Evolutionary conservation across 441 rosid species (phyloP).

Genomic region (Syzygium syzygioides): DNA sequence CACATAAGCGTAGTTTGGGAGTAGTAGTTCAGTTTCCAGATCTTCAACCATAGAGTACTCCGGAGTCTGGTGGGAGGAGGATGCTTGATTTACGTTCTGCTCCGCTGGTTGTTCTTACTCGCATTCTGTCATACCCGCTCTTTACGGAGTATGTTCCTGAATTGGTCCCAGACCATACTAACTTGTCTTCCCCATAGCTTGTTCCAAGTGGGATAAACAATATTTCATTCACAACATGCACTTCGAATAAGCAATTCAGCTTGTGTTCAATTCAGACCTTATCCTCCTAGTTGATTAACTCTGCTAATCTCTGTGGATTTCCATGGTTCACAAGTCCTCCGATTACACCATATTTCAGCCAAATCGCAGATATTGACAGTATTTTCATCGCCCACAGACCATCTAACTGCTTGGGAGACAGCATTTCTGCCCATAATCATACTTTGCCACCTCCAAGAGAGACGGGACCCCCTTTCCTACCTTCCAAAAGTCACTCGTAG

Average conservation of each 20-base stretch:
- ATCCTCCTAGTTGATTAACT: constrained; percentile 16
- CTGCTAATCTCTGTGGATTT: neutral
- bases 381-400: neutral
- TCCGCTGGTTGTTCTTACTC: neutral
- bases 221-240: neutral
- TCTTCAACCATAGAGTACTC: neutral
- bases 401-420: neutral
- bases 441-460: neutral
- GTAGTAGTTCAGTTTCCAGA: neutral
- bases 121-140: neutral
- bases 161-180: neutral
- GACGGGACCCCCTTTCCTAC: too few species aligned
- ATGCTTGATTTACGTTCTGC: neutral
- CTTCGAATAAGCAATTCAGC: neutral
- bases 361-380: neutral
- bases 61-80: neutral
- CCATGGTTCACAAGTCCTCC: neutral
- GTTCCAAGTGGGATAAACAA: neutral
- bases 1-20: neutral
- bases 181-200: neutral
- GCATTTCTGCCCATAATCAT: neutral
- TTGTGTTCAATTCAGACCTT: neutral
- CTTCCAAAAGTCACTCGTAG: too few species aligned
- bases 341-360: neutral
- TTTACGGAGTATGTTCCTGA: neutral